A percentile compares a stretch with the other conserved stretches of the same genome.
phyloP scores from a whole-genome alignment of 805 yeast genomes.

The Suhomyces tanzawaensis region DNA sequence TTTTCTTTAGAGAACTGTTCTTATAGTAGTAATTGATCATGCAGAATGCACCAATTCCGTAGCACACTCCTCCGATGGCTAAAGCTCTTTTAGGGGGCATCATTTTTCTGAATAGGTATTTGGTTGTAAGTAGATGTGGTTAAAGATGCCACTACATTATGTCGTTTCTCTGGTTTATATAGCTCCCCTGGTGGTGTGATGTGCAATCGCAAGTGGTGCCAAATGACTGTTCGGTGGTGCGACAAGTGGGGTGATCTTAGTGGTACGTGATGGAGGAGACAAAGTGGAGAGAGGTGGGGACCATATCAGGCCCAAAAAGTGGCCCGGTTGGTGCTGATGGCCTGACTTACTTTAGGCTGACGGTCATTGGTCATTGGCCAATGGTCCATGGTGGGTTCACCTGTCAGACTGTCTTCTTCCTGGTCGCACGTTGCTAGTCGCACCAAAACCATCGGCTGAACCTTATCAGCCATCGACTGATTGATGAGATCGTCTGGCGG shows the following conservation, averaged over 20 bases:
- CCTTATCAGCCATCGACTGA: too few species aligned
- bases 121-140: background rate
- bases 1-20: slow-evolving; percentile 27
- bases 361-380: too few species aligned
- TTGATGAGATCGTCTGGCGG: too few species aligned
- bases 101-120: slow-evolving; percentile 3
- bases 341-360: too few species aligned
- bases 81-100: slow-evolving; percentile 22
- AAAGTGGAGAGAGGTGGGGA: too few species aligned
- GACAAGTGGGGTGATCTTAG: slow-evolving; percentile 2
- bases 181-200: background rate
- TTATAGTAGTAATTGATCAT: slow-evolving; percentile 34
- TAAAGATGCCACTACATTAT: background rate
- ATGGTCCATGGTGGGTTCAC: too few species aligned
- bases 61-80: slow-evolving; percentile 29
- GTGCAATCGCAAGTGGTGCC: background rate
- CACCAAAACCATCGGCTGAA: too few species aligned
- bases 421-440: too few species aligned
- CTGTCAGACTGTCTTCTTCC: too few species aligned
- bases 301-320: too few species aligned
- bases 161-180: background rate
- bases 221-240: background rate
- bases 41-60: slow-evolving; percentile 31
- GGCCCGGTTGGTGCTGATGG: too few species aligned
- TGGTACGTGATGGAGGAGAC: too few species aligned